Evolutionary conservation across 2,329 filamentous ascomycete species (phyloP).

Genomic region (Colletotrichum theobromicola): DNA sequence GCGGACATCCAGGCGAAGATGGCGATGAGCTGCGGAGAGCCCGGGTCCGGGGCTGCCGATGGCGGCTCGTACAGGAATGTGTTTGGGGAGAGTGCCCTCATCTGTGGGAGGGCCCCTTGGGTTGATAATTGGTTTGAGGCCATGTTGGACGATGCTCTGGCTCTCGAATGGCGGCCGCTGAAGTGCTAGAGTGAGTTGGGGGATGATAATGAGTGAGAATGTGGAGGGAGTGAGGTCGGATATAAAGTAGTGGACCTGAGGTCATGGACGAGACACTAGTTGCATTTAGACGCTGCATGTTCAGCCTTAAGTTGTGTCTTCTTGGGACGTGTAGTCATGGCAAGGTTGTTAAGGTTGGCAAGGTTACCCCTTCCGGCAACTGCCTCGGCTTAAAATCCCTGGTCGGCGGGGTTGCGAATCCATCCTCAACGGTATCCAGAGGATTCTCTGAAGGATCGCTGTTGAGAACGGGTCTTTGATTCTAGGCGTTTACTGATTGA

Average conservation of each 20-base stretch:
- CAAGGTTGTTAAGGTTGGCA: not conserved
- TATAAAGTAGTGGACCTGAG: constrained; percentile 2
- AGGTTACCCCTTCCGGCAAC: not conserved
- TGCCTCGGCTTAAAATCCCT: not conserved
- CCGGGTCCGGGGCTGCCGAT: not conserved
- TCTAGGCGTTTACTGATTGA: not conserved
- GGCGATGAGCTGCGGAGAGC: constrained; percentile 50
- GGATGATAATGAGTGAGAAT: not conserved
- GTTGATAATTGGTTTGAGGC: constrained; percentile 25
- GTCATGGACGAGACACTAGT: constrained; percentile 13
- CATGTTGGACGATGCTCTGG: constrained; percentile 25
- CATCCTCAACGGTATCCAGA: not conserved
- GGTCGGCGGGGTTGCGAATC: not conserved
- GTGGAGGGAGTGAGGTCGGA: not conserved
- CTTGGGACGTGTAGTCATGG: constrained; percentile 4
- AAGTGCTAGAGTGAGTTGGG: not conserved
- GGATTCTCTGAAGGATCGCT: not conserved
- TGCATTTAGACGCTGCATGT: not conserved
- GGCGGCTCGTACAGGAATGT: constrained; percentile 40
- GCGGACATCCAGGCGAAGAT: constrained; percentile 58
- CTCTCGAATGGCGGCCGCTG: not conserved
- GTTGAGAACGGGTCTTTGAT: not conserved
- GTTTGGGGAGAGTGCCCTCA: constrained; percentile 41
- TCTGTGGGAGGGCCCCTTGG: constrained; percentile 33
- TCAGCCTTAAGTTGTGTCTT: not conserved